These are phyloP conservation scores for Coemansia furcata DNA, from an alignment of 192 early-diverging fungal species.

Conservation along the genomic window DNA sequence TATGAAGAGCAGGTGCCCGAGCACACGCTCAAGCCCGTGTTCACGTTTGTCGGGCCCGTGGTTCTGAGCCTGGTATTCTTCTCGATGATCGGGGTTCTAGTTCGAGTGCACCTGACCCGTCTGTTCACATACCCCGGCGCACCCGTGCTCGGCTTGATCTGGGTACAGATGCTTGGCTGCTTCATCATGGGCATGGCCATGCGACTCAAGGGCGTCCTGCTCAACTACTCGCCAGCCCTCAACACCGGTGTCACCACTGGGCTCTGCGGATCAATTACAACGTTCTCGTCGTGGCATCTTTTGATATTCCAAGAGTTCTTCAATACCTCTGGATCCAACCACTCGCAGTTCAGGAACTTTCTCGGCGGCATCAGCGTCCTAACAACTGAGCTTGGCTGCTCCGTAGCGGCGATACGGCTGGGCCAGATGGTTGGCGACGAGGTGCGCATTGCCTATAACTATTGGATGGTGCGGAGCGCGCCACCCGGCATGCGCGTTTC, in stretches of 20 bases:
- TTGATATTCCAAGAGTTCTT: conserved; percentile 54
- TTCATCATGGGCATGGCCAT: conserved; percentile 34
- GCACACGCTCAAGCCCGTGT: conserved; percentile 1
- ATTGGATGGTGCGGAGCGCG: neutral
- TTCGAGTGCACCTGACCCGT: conserved; percentile 56
- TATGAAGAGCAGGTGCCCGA: conserved; percentile 6
- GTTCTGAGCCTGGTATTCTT: conserved; percentile 39
- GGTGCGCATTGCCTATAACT: conserved; percentile 6
- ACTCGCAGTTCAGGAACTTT: conserved; percentile 43
- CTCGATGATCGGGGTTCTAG: conserved; percentile 64
- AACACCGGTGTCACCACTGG: conserved; percentile 63
- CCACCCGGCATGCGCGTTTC: neutral
- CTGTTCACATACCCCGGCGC: conserved; percentile 58
- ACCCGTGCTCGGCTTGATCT: conserved; percentile 62
- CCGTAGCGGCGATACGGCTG: conserved; percentile 24
- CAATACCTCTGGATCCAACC: conserved; percentile 16
- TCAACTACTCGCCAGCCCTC: conserved; percentile 47
- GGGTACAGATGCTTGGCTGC: conserved; percentile 72
- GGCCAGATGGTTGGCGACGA: conserved; percentile 44
- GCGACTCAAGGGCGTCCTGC: conserved; percentile 32
- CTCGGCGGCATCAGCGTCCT: conserved; percentile 42
- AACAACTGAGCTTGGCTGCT: conserved; percentile 27
- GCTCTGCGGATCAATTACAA: conserved; percentile 80
- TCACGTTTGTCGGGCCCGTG: conserved; percentile 17
- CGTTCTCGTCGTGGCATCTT: conserved; percentile 78